Evolutionary conservation across 164 flowering plant genomes (phyloP), one percentile per base, ranked within the genome.

Genomic region (Sedum album): DNA sequence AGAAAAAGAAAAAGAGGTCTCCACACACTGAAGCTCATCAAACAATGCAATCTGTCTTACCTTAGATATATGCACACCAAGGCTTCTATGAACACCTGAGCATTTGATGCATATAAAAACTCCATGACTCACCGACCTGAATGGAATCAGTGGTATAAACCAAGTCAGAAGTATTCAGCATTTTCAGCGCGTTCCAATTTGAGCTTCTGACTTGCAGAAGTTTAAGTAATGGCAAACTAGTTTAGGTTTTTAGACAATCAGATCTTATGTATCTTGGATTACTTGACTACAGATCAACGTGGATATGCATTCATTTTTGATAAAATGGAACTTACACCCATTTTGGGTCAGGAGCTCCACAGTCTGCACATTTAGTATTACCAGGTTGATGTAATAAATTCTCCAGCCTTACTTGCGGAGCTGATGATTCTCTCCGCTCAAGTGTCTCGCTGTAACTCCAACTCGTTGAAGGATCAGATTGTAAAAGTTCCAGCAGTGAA

Each of bases 321-420:
- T 23, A 53, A 5, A 36, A n/a, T 6, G 38, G 18, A 79, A 86
- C 96, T 78, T 88, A 94, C 98, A 87, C 96, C 98, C 98, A 94
- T 85, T 91, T 91, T 55, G 98, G 98, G 81, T 94, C 93, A 26
- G 86, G 82, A 66, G 96, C 79, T 69, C 96, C 95, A 82, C 98
- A 94, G 71, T 94, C 97, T 77, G 98, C 96, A 79, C 98, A 94
- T 30, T 69, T 5, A 44, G 48, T 76, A 73, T 94, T 94, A 70
- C 87, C 85, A 53, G 86, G 55, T 72, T 82, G 83, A 76, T 65
- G 41, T 68, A 81, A 60, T 53, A 94, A 73, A 66, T 66, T 74
- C 75, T 89, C 86, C 72, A 94, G 81, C 79, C 85, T 87, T 28
- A 30, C 62, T 57, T 57, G 62, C 20, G 33, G 62, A 28, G 33